phyloP scores from a whole-genome alignment of 1,284 basidiomycete genomes.

The Cutaneotrichosporon cutaneum region DNA sequence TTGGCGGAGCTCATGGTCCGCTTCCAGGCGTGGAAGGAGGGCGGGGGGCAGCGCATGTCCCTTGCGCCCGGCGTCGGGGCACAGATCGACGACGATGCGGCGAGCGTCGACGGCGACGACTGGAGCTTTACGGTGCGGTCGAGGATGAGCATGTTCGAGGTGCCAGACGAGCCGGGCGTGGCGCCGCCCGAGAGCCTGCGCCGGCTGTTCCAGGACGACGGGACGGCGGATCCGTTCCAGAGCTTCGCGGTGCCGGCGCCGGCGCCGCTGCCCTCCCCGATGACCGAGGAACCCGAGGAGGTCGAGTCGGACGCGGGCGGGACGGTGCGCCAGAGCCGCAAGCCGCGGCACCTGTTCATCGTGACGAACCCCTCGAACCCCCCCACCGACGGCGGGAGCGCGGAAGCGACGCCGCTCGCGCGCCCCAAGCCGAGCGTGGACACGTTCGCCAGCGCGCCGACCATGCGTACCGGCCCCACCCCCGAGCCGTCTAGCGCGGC shows the following conservation, averaged over 20 bases:
- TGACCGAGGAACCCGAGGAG: constrained; percentile 1
- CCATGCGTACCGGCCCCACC: constrained; percentile 22
- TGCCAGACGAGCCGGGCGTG: constrained; percentile 25
- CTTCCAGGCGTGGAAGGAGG: constrained; percentile 73
- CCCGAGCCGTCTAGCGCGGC: constrained; percentile 9
- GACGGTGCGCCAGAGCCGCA: constrained; percentile 22
- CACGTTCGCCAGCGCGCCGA: constrained; percentile 35
- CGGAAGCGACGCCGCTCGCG: constrained; percentile 33
- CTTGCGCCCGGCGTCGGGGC: constrained; percentile 59
- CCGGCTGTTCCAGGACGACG: constrained; percentile 51
- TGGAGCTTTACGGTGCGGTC: constrained; percentile 53
- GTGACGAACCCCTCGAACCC: constrained; percentile 27
- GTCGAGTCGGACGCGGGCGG: constrained; percentile 15
- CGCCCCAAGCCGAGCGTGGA: constrained; percentile 33
- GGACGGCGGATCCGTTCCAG: constrained; percentile 47
- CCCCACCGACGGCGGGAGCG: constrained; percentile 17
- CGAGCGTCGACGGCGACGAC: constrained; percentile 37
- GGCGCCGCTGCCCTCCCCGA: background rate
- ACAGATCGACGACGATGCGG: constrained; percentile 45
- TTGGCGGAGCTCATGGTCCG: constrained; percentile 82
- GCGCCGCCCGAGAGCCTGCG: constrained; percentile 49
- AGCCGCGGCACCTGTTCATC: constrained; percentile 24
- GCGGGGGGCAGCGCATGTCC: constrained; percentile 75
- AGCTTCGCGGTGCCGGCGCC: constrained; percentile 25
- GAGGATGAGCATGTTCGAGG: constrained; percentile 43